These are phyloP conservation scores for Phaffia rhodozyma DNA, from an alignment of 1,284 basidiomycete genomes.

Conservation along the genomic window DNA sequence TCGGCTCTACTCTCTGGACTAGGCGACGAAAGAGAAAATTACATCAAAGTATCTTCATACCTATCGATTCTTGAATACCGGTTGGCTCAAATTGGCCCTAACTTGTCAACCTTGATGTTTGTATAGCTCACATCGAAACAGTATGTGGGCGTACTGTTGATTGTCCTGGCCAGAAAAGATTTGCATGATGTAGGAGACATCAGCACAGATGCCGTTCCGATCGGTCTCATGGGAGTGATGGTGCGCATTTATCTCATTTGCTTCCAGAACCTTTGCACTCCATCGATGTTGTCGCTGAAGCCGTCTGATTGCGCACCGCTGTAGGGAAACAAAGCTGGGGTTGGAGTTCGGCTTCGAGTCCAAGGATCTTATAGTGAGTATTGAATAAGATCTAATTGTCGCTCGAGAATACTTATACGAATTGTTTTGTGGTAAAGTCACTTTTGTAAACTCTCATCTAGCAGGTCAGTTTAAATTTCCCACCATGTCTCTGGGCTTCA, in stretches of 20 bases:
- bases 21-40: background rate
- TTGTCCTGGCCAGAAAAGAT: slow-evolving; percentile 6
- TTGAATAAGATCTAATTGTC: background rate
- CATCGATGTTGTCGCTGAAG: background rate
- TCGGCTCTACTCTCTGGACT: background rate
- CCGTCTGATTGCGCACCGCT: background rate
- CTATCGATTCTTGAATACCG: too few species aligned
- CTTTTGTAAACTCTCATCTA: slow-evolving; percentile 9
- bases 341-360: background rate
- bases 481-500: background rate
- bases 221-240: slow-evolving; percentile 11
- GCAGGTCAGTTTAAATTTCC: background rate
- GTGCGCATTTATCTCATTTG: background rate
- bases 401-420: background rate
- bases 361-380: background rate
- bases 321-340: slow-evolving; percentile 14
- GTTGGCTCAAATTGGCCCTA: background rate
- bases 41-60: background rate
- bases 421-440: background rate
- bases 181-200: background rate
- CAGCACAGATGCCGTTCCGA: background rate
- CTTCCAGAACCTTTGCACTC: background rate
- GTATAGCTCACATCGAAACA: background rate
- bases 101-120: too few species aligned
- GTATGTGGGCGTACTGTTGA: slow-evolving; percentile 10